Evolutionary conservation across 768 basidiomycete genomes (phyloP), one percentile per base, ranked within the genome.

Genomic region (Hypsizygus marmoreus): DNA sequence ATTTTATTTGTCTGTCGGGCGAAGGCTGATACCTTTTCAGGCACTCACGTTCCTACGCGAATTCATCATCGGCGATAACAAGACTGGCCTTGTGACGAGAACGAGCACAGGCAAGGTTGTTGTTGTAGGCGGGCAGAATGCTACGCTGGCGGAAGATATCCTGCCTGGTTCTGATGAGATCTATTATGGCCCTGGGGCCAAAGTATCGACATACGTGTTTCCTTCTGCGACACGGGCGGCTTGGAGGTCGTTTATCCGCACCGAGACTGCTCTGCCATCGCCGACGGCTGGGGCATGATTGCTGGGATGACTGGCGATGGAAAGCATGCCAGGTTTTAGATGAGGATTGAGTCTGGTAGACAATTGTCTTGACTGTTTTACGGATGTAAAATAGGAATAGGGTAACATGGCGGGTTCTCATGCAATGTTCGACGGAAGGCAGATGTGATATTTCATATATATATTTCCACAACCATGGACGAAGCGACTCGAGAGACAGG

Each of bases 51-150:
- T 89, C 61, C 59, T 74, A 11, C 78, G 80, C 14, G 83, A 89
- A 49, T 89, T 88, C 51, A 68, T 89, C 39, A 67, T 89, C 30
- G 86, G 87, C 3, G 65, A 63, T 45, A 84, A 86, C 61, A 45
- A 65, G 24, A 81, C 80, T 1, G 87, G 86, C 0, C 71, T 79
- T 4, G 79, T 88, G 28, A 65, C 60, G 16, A 57, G 57, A 19
- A 49, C 59, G 13, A 45, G 58, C 22, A 45, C 53, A 4, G 68
- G 68, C n/a, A 40, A 59, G 7, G 50, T 51, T 16, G 55, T 53
- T 16, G 73, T 76, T 8, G 50, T 74, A 1, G 75, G 74, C 9
- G 86, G 85, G 7, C 79, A 80, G 54, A 64, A 73, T 56, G 32
- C 73, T 2, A 61, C 71, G 1, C 62, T 84, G 2, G 70, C 69